Conservation (phyloP, 805 yeast species). For the Torulaspora microellipsoides region DNA sequence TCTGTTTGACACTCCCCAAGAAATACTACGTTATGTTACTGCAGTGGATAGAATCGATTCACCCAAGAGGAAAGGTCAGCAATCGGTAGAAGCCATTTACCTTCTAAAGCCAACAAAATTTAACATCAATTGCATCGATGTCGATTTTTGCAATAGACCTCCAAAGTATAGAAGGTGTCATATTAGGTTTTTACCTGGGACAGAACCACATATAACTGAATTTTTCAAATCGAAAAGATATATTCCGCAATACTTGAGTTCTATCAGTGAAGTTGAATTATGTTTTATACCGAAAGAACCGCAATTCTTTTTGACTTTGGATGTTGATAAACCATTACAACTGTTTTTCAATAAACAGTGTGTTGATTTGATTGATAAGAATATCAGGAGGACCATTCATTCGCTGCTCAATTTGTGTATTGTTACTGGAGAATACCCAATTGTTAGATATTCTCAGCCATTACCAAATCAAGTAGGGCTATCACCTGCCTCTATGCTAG, state of each 20-base stretch:
- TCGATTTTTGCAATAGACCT: slow-evolving; percentile 64
- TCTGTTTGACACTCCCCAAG: slow-evolving; percentile 41
- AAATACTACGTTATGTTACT: slow-evolving; percentile 50
- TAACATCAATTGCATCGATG: slow-evolving; percentile 68
- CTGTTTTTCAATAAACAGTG: slow-evolving; percentile 66
- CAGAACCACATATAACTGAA: slow-evolving; percentile 32
- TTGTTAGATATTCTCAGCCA: slow-evolving; percentile 62
- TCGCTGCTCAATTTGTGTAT: slow-evolving; percentile 69
- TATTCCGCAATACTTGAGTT: slow-evolving; percentile 27
- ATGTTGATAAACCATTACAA: slow-evolving; percentile 58
- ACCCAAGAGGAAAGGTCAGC: slow-evolving; percentile 50
- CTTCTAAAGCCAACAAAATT: slow-evolving; percentile 64
- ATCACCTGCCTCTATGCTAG: slow-evolving; percentile 54
- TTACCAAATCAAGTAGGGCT: slow-evolving; percentile 45
- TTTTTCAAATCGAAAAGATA: slow-evolving; percentile 30
- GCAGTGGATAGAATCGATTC: slow-evolving; percentile 63
- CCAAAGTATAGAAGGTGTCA: slow-evolving; percentile 73
- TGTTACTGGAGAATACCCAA: slow-evolving; percentile 82
- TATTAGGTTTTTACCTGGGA: slow-evolving; percentile 65
- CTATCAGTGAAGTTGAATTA: slow-evolving; percentile 42
- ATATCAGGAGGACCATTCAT: slow-evolving; percentile 55
- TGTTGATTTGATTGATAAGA: slow-evolving; percentile 52
- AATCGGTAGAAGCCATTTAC: slow-evolving; percentile 74
- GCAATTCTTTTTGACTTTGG: slow-evolving; percentile 62
- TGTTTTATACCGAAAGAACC: slow-evolving; percentile 64